Conservation (phyloP, 495 filamentous ascomycete genomes). For the Opeltia flavorubescens region DNA sequence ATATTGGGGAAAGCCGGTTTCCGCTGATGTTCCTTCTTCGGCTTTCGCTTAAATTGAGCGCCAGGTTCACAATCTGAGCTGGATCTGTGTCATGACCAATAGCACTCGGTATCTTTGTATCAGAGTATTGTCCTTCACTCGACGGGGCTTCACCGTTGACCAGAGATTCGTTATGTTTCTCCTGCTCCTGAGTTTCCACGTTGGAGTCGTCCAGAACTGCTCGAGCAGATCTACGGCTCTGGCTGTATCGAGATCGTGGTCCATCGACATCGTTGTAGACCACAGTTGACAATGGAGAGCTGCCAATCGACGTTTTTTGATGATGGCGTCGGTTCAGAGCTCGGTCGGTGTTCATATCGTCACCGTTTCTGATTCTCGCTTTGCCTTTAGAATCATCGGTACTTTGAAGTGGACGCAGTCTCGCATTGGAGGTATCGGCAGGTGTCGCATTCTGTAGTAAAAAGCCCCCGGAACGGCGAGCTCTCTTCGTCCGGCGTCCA, state of each 20-base stretch:
- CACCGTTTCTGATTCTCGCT: constrained; percentile 7
- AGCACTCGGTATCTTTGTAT: neutral
- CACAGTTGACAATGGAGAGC: constrained; percentile 16
- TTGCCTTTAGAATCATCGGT: constrained; percentile 12
- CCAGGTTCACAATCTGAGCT: constrained; percentile 79
- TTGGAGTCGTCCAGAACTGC: neutral
- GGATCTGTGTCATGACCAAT: constrained; percentile 53
- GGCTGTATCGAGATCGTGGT: neutral
- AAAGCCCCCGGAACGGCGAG: constrained; percentile 30
- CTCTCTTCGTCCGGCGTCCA: constrained; percentile 13
- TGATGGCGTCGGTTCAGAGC: constrained; percentile 3
- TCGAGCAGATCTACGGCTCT: neutral
- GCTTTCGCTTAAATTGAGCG: constrained; percentile 76
- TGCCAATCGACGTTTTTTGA: constrained; percentile 7
- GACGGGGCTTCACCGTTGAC: neutral
- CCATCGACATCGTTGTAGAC: constrained; percentile 8
- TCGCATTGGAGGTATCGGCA: constrained; percentile 19
- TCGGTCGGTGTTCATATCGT: constrained; percentile 7
- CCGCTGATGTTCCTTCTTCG: constrained; percentile 40
- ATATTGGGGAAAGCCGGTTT: constrained; percentile 16
- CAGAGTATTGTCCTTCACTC: neutral
- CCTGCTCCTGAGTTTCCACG: no score
- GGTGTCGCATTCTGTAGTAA: constrained; percentile 30
- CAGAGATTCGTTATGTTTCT: neutral
- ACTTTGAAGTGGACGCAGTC: constrained; percentile 3